Evolutionary conservation across 2,329 filamentous ascomycete species (phyloP).

Genomic region (Paramyrothecium sp.): DNA sequence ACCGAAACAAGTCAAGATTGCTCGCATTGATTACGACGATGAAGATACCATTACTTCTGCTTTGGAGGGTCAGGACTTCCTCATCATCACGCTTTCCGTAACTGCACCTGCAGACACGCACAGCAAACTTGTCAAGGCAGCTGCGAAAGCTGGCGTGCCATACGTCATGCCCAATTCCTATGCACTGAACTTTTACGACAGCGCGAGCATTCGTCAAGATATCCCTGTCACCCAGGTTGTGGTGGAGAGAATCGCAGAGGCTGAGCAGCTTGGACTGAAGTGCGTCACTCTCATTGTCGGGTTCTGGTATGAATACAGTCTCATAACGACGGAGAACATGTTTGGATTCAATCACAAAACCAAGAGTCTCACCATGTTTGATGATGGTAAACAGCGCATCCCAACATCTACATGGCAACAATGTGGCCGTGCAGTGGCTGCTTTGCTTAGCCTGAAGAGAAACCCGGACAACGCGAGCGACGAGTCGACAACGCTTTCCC

Average conservation of each 20-base stretch:
- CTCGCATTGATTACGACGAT: conserved; percentile 43
- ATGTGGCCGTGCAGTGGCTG: conserved; percentile 53
- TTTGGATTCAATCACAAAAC: conserved; percentile 50
- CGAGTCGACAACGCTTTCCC: conserved; percentile 25
- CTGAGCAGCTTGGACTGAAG: too few species aligned
- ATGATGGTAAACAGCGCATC: conserved; percentile 55
- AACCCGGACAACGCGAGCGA: conserved; percentile 38
- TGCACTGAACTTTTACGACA: conserved; percentile 15
- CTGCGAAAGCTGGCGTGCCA: conserved; percentile 51
- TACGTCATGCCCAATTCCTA: conserved; percentile 57
- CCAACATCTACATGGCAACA: conserved; percentile 60
- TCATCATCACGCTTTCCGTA: conserved; percentile 53
- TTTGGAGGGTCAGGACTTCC: conserved; percentile 52
- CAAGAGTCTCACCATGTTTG: conserved; percentile 43
- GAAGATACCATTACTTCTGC: conserved; percentile 43
- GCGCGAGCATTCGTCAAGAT: too few species aligned
- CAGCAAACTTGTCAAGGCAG: conserved; percentile 50
- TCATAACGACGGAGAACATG: conserved; percentile 33
- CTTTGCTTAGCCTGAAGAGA: conserved; percentile 42
- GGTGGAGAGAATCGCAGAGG: too few species aligned
- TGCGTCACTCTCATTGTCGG: conserved; percentile 53
- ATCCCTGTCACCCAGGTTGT: too few species aligned
- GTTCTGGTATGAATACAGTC: conserved; percentile 56
- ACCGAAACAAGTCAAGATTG: conserved; percentile 41
- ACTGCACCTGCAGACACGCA: conserved; percentile 43